Evolutionary conservation across 805 yeast species (phyloP).

Genomic region (Metschnikowia reukaufii): DNA sequence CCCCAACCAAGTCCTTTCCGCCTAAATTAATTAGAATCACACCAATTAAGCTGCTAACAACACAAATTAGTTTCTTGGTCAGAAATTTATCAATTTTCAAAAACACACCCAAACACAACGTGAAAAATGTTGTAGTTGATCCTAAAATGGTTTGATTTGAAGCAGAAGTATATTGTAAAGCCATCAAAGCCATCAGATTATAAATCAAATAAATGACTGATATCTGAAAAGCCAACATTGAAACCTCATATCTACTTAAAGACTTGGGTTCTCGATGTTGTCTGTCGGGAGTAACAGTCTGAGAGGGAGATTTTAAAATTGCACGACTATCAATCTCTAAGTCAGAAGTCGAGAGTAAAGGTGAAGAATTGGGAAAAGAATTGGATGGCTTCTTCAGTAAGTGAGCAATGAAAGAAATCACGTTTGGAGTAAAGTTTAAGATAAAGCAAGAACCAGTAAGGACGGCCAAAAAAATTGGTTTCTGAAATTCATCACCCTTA

Average conservation of each 20-base stretch:
- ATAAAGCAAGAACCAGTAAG: conserved; percentile 49
- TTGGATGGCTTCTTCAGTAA: not conserved
- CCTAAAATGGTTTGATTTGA: conserved; percentile 53
- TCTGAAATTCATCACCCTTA: conserved; percentile 48
- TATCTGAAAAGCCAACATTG: conserved; percentile 38
- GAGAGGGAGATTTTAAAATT: not conserved
- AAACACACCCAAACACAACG: conserved; percentile 44
- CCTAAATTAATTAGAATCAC: conserved; percentile 44
- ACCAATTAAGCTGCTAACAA: conserved; percentile 46
- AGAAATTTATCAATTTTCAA: conserved; percentile 45
- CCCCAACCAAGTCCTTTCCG: conserved; percentile 10
- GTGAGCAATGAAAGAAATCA: conserved; percentile 3
- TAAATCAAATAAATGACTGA: conserved; percentile 43
- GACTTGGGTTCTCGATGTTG: conserved; percentile 10
- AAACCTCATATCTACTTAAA: conserved; percentile 31
- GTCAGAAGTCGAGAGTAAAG: conserved; percentile 17
- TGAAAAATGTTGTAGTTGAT: conserved; percentile 52
- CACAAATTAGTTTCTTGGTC: conserved; percentile 42
- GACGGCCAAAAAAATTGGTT: conserved; percentile 49
- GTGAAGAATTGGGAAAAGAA: conserved; percentile 19
- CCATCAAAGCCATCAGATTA: conserved; percentile 41
- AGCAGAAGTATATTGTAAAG: conserved; percentile 51
- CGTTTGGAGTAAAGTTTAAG: conserved; percentile 46
- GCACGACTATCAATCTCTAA: conserved; percentile 10
- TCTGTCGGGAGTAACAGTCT: not conserved